A percentile compares a stretch with the other conserved stretches of the same genome.
Conservation (phyloP, 2,329 filamentous ascomycete species). For the Pestalotiopsis sp. region DNA sequence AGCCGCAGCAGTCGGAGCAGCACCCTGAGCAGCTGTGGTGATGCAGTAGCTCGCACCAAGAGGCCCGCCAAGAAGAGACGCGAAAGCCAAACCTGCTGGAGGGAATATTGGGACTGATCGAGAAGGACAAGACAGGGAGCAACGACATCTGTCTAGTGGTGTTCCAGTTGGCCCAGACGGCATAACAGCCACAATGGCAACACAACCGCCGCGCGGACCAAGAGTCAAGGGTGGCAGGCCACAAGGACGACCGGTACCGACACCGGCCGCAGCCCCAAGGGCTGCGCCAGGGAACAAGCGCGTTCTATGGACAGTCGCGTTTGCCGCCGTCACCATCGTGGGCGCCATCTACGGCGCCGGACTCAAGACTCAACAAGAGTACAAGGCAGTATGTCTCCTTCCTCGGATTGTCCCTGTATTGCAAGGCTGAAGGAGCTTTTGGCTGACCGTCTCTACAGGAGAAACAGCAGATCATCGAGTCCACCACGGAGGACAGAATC, state of each 20-base stretch:
- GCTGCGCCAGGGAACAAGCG: constrained; percentile 21
- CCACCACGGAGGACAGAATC: constrained; percentile 45
- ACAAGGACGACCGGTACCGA: not conserved
- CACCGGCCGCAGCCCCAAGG: not conserved
- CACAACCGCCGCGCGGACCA: constrained; percentile 11
- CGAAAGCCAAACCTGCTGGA: constrained; percentile 22
- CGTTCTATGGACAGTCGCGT: constrained; percentile 40
- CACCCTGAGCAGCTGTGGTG: not conserved
- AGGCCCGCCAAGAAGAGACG: constrained; percentile 11
- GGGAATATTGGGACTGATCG: constrained; percentile 21
- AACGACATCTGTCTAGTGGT: not conserved
- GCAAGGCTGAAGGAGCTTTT: not conserved
- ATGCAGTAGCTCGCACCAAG: constrained; percentile 10
- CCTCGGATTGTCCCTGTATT: not conserved
- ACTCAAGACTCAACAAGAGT: constrained; percentile 50
- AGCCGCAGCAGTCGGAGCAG: not conserved
- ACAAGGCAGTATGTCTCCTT: constrained; percentile 36
- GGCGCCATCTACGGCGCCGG: constrained; percentile 51
- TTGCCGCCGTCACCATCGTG: constrained; percentile 48
- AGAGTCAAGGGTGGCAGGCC: not conserved
- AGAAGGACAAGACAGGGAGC: not conserved
- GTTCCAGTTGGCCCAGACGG: no score
- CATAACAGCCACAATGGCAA: constrained; percentile 5
- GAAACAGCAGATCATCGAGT: constrained; percentile 37
- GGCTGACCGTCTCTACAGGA: constrained; percentile 22